These are phyloP conservation scores for Myochromella boudieri DNA, from an alignment of 768 basidiomycete species.

Conservation along the genomic window DNA sequence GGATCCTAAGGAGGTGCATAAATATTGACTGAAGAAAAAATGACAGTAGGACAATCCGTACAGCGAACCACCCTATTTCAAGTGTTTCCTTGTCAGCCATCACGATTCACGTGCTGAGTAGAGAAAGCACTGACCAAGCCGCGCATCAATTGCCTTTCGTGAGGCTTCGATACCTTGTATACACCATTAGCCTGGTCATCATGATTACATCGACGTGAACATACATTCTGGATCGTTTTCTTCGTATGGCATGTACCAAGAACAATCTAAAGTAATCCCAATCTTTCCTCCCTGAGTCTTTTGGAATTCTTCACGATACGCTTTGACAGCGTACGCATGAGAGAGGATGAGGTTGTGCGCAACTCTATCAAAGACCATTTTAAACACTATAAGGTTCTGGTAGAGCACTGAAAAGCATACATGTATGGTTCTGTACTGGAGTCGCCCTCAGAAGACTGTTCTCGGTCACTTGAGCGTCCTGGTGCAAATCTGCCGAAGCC, in stretches of 20 bases:
- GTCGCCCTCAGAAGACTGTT: slow-evolving; percentile 54
- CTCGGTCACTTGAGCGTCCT: slow-evolving; percentile 64
- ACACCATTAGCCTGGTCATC: neutral
- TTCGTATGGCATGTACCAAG: slow-evolving; percentile 64
- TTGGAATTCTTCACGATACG: slow-evolving; percentile 63
- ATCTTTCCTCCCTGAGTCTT: slow-evolving; percentile 55
- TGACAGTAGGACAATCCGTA: slow-evolving; percentile 25
- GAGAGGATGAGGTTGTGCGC: slow-evolving; percentile 68
- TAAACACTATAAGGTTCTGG: too few species aligned
- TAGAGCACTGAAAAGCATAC: slow-evolving; percentile 33
- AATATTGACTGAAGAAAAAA: slow-evolving; percentile 8
- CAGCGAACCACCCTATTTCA: slow-evolving; percentile 48
- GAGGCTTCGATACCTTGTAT: slow-evolving; percentile 55
- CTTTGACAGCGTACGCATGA: slow-evolving; percentile 64
- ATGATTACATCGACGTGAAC: neutral
- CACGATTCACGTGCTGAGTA: too few species aligned
- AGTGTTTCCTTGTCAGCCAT: too few species aligned
- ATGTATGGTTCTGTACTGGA: slow-evolving; percentile 64
- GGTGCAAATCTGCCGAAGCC: slow-evolving; percentile 66
- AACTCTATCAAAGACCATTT: too few species aligned
- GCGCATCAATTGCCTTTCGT: slow-evolving; percentile 61
- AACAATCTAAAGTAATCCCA: slow-evolving; percentile 72
- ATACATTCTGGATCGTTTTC: slow-evolving; percentile 63
- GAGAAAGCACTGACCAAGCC: slow-evolving; percentile 45
- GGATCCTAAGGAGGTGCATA: slow-evolving; percentile 50